Evolutionary conservation across 2,329 filamentous ascomycete genomes (phyloP).

Genomic region (Xylariaceae sp.): DNA sequence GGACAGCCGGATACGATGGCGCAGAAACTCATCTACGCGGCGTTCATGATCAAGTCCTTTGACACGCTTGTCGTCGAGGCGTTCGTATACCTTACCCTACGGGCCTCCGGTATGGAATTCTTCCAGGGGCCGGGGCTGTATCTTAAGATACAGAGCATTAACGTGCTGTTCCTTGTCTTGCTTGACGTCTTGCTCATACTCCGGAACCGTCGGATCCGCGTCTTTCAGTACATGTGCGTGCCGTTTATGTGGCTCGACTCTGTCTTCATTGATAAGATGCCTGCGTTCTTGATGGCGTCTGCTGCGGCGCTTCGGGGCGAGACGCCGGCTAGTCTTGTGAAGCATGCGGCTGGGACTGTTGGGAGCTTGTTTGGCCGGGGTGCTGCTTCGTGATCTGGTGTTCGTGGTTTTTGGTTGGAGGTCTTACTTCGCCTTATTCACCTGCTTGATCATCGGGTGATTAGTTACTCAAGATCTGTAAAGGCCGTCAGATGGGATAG

Average conservation of each 20-base stretch:
- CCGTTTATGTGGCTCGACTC: constrained; percentile 2
- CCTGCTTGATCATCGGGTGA: too few relatives aligned
- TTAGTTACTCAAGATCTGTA: too few relatives aligned
- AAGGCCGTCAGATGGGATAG: too few relatives aligned
- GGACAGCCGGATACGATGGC: neutral
- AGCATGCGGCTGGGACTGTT: neutral
- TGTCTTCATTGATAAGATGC: neutral
- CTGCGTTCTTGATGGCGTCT: neutral
- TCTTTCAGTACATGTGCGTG: neutral
- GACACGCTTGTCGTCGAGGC: neutral
- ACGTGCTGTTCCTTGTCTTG: neutral
- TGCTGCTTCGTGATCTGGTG: too few relatives aligned
- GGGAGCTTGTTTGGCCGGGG: neutral
- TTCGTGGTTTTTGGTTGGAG: too few relatives aligned
- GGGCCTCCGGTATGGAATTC: neutral
- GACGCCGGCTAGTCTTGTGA: neutral
- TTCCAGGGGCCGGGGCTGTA: neutral
- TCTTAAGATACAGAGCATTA: neutral
- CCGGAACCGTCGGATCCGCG: too few relatives aligned
- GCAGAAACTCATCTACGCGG: neutral
- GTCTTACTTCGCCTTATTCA: too few relatives aligned
- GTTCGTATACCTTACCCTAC: neutral
- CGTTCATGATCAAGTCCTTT: neutral
- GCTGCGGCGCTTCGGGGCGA: neutral
- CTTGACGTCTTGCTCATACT: neutral